phyloP scores from a whole-genome alignment of 768 basidiomycete species.

The Rhizopogon sp. region DNA sequence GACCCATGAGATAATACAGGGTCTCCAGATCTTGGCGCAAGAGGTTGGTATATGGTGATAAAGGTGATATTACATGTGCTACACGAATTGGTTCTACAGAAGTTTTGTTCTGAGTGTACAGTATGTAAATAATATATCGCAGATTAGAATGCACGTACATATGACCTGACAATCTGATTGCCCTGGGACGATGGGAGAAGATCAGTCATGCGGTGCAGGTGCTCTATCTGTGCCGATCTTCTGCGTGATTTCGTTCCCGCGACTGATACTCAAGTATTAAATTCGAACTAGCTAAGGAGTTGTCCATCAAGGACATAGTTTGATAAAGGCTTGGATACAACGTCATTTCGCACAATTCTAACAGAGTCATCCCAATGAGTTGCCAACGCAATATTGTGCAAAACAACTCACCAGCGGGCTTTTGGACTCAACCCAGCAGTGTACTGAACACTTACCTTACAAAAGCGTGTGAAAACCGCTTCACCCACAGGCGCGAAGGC shows the following conservation, averaged over 20 bases:
- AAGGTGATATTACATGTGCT: too few relatives aligned
- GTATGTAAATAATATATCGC: background rate
- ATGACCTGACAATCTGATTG: constrained; percentile 18
- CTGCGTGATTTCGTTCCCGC: constrained; percentile 80
- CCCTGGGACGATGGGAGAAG: constrained; percentile 54
- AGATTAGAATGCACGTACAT: background rate
- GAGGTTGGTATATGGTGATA: too few relatives aligned
- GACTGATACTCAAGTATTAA: constrained; percentile 64
- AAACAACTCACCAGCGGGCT: too few relatives aligned
- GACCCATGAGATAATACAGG: too few relatives aligned
- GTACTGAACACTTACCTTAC: constrained; percentile 93
- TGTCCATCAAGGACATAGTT: constrained; percentile 87
- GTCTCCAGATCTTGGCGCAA: too few relatives aligned
- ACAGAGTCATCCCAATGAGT: background rate
- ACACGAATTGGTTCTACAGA: background rate
- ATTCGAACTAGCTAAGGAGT: constrained; percentile 57
- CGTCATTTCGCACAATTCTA: constrained; percentile 4
- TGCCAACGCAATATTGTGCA: background rate
- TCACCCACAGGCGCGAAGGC: constrained; percentile 70
- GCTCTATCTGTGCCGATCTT: constrained; percentile 82
- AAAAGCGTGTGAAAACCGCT: constrained; percentile 74
- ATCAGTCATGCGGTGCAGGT: constrained; percentile 62
- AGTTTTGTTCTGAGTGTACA: too few relatives aligned
- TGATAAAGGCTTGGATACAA: constrained; percentile 72
- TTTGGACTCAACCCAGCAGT: too few relatives aligned